Percentiles rank a stretch among this genome's conserved stretches.
These are phyloP conservation scores for Candida ovalis DNA, from an alignment of 805 yeast genomes.

Conservation along the genomic window DNA sequence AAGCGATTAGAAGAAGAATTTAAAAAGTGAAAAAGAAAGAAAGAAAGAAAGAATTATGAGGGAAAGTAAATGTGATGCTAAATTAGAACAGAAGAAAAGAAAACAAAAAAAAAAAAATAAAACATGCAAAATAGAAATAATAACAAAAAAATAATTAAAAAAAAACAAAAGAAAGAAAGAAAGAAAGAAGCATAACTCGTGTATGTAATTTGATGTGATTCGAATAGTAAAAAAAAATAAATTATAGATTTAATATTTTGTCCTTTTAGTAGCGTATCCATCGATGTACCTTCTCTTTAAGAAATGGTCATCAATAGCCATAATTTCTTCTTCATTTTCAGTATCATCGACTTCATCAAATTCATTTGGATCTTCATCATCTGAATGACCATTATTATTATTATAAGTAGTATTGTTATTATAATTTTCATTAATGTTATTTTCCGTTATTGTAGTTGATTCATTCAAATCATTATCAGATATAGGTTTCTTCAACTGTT, in stretches of 20 bases:
- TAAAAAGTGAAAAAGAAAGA: not conserved
- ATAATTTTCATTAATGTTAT: not conserved
- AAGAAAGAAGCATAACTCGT: too few relatives aligned
- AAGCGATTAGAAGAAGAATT: constrained; percentile 16
- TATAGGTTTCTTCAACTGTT: constrained; percentile 7
- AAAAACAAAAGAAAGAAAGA: not conserved
- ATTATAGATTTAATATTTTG: not conserved
- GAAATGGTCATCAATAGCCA: not conserved
- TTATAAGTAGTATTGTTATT: not conserved
- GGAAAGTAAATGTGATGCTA: not conserved
- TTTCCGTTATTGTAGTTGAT: constrained; percentile 5
- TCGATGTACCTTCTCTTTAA: not conserved
- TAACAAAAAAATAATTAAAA: not conserved
- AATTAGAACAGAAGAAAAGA: not conserved
- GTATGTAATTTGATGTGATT: too few relatives aligned
- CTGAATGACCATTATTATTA: not conserved
- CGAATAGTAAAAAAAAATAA: not conserved
- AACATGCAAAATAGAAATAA: too few relatives aligned
- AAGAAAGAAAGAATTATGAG: not conserved
- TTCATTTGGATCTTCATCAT: not conserved
- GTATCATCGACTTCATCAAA: not conserved
- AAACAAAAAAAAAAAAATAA: too few relatives aligned
- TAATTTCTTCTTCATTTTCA: not conserved
- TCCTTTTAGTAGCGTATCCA: not conserved
- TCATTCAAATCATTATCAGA: too few relatives aligned